A percentile compares a stretch with the other conserved stretches of the same genome.
Conservation (phyloP, 2,329 filamentous ascomycete genomes). For the Chaetomium strumarium region DNA sequence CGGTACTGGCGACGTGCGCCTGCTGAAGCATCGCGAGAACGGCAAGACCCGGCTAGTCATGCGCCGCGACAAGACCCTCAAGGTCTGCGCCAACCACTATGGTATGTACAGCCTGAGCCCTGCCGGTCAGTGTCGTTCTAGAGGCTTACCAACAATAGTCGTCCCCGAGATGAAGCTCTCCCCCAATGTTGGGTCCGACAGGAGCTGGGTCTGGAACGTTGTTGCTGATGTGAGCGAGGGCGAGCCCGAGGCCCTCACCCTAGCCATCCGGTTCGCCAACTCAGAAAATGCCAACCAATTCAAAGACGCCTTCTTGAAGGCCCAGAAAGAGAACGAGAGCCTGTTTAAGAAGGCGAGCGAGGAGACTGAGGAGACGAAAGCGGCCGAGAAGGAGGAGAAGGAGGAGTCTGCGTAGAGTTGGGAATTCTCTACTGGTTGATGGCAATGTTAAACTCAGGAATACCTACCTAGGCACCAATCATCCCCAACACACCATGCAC, state of each 20-base stretch:
- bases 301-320: slow-evolving; percentile 96
- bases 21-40: slow-evolving; percentile 99
- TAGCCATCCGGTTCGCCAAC: slow-evolving; percentile 97
- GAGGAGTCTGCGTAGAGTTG: slow-evolving; percentile 21
- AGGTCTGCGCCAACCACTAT: slow-evolving; percentile 99
- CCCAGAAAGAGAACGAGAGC: slow-evolving; percentile 90
- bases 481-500: background rate
- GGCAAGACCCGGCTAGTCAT: slow-evolving; percentile 96
- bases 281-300: slow-evolving; percentile 95
- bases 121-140: background rate
- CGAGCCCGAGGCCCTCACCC: slow-evolving; percentile 89
- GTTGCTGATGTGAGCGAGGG: slow-evolving; percentile 97
- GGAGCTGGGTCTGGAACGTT: slow-evolving; percentile 99
- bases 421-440: slow-evolving; percentile 6
- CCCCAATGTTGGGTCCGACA: slow-evolving; percentile 95
- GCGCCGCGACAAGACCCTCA: slow-evolving; percentile 98
- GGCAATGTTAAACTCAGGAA: slow-evolving; percentile 19
- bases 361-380: slow-evolving; percentile 26
- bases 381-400: slow-evolving; percentile 19
- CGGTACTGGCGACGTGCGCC: slow-evolving; percentile 89
- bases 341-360: slow-evolving; percentile 57
- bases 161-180: slow-evolving; percentile 98
- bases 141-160: slow-evolving; percentile 47
- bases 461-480: slow-evolving; percentile 14
- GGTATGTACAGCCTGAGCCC: slow-evolving; percentile 51